Base-by-base conservation (phyloP, 176 grass and related monocot genomes). In the Raddia distichophylla region DNA sequence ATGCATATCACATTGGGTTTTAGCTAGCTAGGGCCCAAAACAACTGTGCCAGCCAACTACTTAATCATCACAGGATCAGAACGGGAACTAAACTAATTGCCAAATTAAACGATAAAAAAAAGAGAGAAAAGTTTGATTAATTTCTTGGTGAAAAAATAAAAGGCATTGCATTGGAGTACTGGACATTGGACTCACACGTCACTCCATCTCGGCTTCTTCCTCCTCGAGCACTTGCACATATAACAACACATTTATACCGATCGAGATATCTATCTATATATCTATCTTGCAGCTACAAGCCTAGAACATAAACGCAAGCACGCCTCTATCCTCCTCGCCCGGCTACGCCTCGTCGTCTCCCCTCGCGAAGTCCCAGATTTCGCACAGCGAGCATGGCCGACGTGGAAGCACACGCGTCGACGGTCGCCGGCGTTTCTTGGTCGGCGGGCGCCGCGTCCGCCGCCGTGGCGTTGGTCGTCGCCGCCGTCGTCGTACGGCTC, bases 11-110 rank as follows among this genome's bases (percentile, higher is more conserved):
- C 37, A 40, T 40, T 40, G 37, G 37, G 44, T 64, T n/a, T 14
- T 51, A 77, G 5, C 43, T 51, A 35, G 43, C 7, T 64, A 63
- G 64, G 83, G 50, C 45, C 18, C 13, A 63, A 71, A 54, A 71
- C 27, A 71, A 79, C 12, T 57, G 59, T 54, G 10, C 51, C 19
- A 18, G 22, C 77, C 75, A 86, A 74, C 60, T 11, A 61, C 61
- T 77, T 32, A 75, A 77, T 85, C 64, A 86, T 86, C 51, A 74
- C 32, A 52, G 43, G 16, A 74, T 80, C 60, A 59, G 46, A 22
- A 72, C 27, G 57, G n/a, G 10, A 6, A 52, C 64, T 59, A 13
- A 60, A 62, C 57, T 34, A 49, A 46, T 61, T 60, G 44, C 13
- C 61, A 57, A 15, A 62, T 2, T 40, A 40, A 40, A 10, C 51